Conservation (phyloP, 148 eudicot species). For the Nepenthes gracilis region DNA sequence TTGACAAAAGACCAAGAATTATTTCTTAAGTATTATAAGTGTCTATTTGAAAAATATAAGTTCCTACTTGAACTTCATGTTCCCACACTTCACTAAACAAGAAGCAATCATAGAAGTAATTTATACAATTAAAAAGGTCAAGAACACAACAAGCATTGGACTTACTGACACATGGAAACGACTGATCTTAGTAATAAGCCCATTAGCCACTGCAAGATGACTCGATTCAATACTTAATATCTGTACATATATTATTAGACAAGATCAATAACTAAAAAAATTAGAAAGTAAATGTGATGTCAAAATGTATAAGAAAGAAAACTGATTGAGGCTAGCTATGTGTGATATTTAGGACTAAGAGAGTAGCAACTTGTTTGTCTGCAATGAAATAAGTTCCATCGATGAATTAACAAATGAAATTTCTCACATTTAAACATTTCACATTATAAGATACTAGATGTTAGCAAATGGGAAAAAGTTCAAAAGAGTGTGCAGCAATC, state of each 20-base stretch:
- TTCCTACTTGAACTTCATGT: background rate
- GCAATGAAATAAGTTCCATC: no score
- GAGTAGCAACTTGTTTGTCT: no score
- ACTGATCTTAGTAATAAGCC: slow-evolving; percentile 55
- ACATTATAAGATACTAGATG: no score
- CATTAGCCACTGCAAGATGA: slow-evolving; percentile 50
- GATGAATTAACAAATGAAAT: no score
- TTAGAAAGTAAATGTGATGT: background rate
- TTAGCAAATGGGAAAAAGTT: no score
- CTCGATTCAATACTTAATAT: slow-evolving; percentile 56
- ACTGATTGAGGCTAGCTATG: background rate
- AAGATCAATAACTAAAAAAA: background rate
- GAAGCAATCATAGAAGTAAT: background rate
- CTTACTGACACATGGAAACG: slow-evolving; percentile 72
- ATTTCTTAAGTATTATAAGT: background rate
- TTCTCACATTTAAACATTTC: no score
- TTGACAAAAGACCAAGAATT: slow-evolving; percentile 8
- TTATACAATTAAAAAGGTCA: background rate
- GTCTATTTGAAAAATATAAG: background rate
- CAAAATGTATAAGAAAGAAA: background rate
- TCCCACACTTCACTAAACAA: no score
- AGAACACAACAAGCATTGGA: slow-evolving; percentile 5
- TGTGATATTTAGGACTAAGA: background rate
- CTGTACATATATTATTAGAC: slow-evolving; percentile 23
- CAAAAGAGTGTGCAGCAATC: no score